phyloP scores from a whole-genome alignment of 1,139 yeast species.

The Pichia norvegensis region DNA sequence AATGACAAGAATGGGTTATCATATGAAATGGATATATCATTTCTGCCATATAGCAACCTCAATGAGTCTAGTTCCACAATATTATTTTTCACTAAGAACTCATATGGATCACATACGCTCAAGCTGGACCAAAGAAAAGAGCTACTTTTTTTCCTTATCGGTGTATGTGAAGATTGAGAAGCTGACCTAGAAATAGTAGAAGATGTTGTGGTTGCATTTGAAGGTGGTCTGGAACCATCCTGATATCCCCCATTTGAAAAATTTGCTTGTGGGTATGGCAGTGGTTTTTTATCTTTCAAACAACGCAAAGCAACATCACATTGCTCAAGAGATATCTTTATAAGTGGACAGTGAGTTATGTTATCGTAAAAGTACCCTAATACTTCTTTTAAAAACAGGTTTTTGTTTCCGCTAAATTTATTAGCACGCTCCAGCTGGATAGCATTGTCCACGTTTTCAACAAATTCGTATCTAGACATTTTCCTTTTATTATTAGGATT shows the following conservation, averaged over 20 bases:
- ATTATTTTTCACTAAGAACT: slow-evolving; percentile 22
- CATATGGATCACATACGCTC: slow-evolving; percentile 30
- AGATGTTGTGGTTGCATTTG: slow-evolving; percentile 2
- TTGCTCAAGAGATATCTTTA: slow-evolving; percentile 23
- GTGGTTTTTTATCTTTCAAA: slow-evolving; percentile 6
- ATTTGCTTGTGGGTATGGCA: slow-evolving; percentile 25
- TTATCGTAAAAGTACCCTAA: slow-evolving; percentile 55
- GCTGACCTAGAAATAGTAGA: slow-evolving; percentile 2
- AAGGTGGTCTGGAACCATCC: background rate
- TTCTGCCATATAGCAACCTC: slow-evolving; percentile 13
- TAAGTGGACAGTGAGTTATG: slow-evolving; percentile 49
- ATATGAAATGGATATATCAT: slow-evolving; percentile 9
- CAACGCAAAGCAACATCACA: slow-evolving; percentile 17
- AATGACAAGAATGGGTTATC: slow-evolving; percentile 24
- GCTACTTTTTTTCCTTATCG: slow-evolving; percentile 22
- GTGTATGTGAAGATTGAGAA: slow-evolving; percentile 6
- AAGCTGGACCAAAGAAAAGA: slow-evolving; percentile 24
- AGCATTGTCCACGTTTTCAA: slow-evolving; percentile 38
- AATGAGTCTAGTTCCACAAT: slow-evolving; percentile 18
- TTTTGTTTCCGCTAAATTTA: background rate
- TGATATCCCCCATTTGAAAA: slow-evolving; percentile 10
- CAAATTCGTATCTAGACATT: slow-evolving; percentile 54
- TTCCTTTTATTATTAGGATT: slow-evolving; percentile 55
- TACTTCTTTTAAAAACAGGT: slow-evolving; percentile 30
- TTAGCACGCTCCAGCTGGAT: slow-evolving; percentile 31